Percentiles rank a stretch among this genome's conserved stretches.
Evolutionary conservation across 2,329 filamentous ascomycete genomes (phyloP).

Genomic region (Nigrospora sphaerica): DNA sequence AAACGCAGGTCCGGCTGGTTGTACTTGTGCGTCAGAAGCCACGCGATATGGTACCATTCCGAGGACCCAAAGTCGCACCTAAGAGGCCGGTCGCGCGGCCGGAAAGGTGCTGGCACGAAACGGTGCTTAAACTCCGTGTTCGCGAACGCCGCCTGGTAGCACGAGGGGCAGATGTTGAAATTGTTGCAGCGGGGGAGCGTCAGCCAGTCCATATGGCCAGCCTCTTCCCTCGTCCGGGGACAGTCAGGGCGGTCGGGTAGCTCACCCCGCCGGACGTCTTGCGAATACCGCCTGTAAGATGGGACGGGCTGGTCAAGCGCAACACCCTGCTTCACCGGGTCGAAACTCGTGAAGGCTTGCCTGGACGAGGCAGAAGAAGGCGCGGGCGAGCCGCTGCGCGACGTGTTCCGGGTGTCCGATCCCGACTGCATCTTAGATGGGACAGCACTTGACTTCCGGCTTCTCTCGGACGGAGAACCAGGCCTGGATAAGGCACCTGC

Average conservation of each 20-base stretch:
- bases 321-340: conserved; percentile 27
- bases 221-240: conserved; percentile 54
- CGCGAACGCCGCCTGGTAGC: conserved; percentile 64
- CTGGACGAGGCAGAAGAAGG: conserved; percentile 14
- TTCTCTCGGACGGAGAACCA: background rate
- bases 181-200: conserved; percentile 63
- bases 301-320: conserved; percentile 32
- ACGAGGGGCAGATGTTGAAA: conserved; percentile 78
- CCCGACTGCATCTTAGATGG: background rate
- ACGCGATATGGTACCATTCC: conserved; percentile 79
- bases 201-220: conserved; percentile 71
- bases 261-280: conserved; percentile 38
- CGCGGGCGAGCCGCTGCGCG: conserved; percentile 4
- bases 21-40: conserved; percentile 71
- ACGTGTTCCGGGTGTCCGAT: background rate
- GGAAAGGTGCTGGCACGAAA: conserved; percentile 56
- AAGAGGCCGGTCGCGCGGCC: conserved; percentile 49
- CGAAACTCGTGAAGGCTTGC: conserved; percentile 36
- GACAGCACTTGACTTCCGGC: background rate
- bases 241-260: conserved; percentile 57
- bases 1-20: conserved; percentile 58
- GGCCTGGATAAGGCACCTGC: background rate
- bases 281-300: conserved; percentile 46
- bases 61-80: conserved; percentile 72
- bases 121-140: conserved; percentile 59